These are phyloP conservation scores for Cryptosporidium sp. DNA, from an alignment of 169 alveolate genomes.

Conservation along the genomic window DNA sequence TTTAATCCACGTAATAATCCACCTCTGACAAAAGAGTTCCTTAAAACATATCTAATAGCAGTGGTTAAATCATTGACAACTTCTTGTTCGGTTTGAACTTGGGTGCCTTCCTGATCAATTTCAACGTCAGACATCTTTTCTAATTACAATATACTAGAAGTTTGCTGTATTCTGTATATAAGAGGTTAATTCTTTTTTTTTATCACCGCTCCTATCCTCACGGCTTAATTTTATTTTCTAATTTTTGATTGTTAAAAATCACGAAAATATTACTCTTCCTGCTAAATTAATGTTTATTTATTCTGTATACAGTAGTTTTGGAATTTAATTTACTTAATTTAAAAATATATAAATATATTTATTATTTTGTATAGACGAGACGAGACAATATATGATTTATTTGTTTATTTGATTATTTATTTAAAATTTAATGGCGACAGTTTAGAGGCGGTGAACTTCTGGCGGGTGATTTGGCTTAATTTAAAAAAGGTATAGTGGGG, in stretches of 20 bases:
- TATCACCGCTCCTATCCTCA: slow-evolving; percentile 77
- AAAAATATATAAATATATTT: neutral
- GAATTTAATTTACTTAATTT: neutral
- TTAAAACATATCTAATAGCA: slow-evolving; percentile 85
- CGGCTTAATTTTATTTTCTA: slow-evolving; percentile 28
- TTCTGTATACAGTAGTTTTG: neutral
- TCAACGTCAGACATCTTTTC: slow-evolving; percentile 57
- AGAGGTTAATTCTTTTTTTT: neutral
- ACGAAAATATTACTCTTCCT: neutral
- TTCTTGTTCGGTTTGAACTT: slow-evolving; percentile 76
- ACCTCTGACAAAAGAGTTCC: slow-evolving; percentile 90
- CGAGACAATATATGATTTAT: slow-evolving; percentile 55
- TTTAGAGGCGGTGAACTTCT: neutral
- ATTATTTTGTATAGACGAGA: slow-evolving; percentile 46
- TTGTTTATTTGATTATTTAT: neutral
- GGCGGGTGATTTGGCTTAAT: neutral
- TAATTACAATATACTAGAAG: neutral
- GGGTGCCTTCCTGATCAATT: slow-evolving; percentile 71
- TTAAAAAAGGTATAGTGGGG: neutral
- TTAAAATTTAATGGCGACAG: neutral
- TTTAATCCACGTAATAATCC: slow-evolving; percentile 94
- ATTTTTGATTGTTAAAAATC: neutral
- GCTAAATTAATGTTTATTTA: neutral
- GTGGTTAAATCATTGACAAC: slow-evolving; percentile 80
- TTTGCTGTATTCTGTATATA: neutral